Percentiles rank a stretch among this genome's conserved stretches.
phyloP scores from a whole-genome alignment of 2,329 filamentous ascomycete genomes.

The Zasmidium cellare region DNA sequence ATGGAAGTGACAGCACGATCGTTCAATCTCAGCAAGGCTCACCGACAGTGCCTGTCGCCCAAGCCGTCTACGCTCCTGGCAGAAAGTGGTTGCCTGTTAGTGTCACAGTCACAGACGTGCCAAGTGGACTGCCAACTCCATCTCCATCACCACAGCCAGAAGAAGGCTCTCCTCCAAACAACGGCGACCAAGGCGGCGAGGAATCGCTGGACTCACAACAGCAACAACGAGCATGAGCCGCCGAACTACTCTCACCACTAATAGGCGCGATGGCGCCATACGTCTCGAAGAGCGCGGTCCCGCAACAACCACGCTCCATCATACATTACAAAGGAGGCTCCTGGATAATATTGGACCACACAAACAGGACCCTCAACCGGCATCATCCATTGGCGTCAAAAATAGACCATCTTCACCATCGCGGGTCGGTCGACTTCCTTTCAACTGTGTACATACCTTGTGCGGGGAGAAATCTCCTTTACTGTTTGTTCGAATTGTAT shows the following conservation, averaged over 20 bases:
- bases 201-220: conserved; percentile 6
- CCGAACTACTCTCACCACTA: background rate
- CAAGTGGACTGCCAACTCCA: conserved; percentile 25
- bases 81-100: conserved; percentile 31
- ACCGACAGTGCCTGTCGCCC: conserved; percentile 31
- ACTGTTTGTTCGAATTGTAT: too few species aligned
- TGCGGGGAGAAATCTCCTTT: too few species aligned
- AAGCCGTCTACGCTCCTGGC: conserved; percentile 31
- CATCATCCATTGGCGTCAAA: too few species aligned
- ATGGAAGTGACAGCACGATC: conserved; percentile 21
- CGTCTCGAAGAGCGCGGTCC: background rate
- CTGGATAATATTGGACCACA: too few species aligned
- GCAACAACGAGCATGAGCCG: conserved; percentile 6
- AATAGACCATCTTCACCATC: too few species aligned
- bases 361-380: too few species aligned
- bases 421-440: too few species aligned
- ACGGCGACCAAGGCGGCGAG: conserved; percentile 1
- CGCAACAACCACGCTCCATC: too few species aligned
- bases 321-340: too few species aligned
- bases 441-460: too few species aligned
- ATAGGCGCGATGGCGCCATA: background rate
- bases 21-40: conserved; percentile 18
- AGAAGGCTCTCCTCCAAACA: background rate
- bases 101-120: conserved; percentile 30
- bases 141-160: conserved; percentile 14